Evolutionary conservation across 2,329 filamentous ascomycete genomes (phyloP).

Genomic region (Botrytis elliptica): DNA sequence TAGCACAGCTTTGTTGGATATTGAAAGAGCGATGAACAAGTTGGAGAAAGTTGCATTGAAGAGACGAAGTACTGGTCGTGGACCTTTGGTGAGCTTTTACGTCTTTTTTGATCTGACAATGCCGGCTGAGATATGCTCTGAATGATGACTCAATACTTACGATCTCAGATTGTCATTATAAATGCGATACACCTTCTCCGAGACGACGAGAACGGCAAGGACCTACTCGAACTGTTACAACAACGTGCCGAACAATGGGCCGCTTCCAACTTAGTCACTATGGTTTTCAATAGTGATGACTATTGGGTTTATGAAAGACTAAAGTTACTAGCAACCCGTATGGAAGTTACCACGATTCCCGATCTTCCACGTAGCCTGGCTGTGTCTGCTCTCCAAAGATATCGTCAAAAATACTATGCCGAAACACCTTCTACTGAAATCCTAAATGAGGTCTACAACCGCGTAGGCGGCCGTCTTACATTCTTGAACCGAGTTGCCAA

Average conservation of each 20-base stretch:
- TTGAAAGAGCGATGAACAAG: conserved; percentile 96
- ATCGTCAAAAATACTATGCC: conserved; percentile 74
- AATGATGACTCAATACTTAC: background rate
- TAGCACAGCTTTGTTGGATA: conserved; percentile 87
- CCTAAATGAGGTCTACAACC: conserved; percentile 78
- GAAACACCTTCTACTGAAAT: conserved; percentile 55
- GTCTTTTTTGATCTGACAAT: background rate
- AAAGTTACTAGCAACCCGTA: conserved; percentile 87
- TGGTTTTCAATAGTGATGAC: conserved; percentile 94
- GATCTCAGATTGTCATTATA: conserved; percentile 62
- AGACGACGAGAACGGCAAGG: conserved; percentile 89
- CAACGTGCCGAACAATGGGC: conserved; percentile 97
- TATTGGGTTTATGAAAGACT: conserved; percentile 98
- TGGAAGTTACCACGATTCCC: conserved; percentile 86
- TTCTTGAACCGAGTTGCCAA: conserved; percentile 92
- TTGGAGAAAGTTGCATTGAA: conserved; percentile 89
- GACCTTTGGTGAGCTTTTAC: conserved; percentile 63
- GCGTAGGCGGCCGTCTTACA: conserved; percentile 82
- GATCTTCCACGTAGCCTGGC: conserved; percentile 81
- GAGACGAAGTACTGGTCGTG: conserved; percentile 56
- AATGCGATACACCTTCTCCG: conserved; percentile 90
- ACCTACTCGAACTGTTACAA: conserved; percentile 90
- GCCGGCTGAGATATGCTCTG: background rate
- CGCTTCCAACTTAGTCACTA: conserved; percentile 82
- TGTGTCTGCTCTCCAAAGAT: conserved; percentile 72